Conservation (phyloP, 2,329 filamentous ascomycete species). For the Apiospora rasikravindrae region DNA sequence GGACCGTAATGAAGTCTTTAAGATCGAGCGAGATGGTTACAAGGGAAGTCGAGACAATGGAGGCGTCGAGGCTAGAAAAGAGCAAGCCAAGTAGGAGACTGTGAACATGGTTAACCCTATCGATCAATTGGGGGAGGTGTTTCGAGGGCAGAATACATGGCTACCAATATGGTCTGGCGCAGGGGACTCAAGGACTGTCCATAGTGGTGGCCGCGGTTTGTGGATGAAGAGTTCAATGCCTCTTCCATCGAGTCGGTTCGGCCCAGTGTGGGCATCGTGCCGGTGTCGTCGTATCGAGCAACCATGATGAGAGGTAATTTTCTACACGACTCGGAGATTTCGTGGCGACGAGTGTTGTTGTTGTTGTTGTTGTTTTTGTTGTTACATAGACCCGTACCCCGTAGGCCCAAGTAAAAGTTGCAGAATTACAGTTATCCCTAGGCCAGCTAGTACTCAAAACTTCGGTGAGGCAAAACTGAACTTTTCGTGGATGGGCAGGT, state of each 20-base stretch:
- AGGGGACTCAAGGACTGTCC: slow-evolving; percentile 26
- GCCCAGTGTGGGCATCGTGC: not conserved
- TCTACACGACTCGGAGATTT: not conserved
- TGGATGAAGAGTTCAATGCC: not conserved
- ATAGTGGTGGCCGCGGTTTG: slow-evolving; percentile 16
- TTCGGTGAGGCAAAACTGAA: not conserved
- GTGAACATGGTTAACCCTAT: slow-evolving; percentile 37
- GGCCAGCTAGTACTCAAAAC: not conserved
- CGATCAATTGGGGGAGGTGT: slow-evolving; percentile 30
- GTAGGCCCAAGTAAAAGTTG: not conserved
- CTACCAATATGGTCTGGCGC: slow-evolving; percentile 41
- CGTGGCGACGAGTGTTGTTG: not conserved
- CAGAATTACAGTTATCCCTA: not conserved
- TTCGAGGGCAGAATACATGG: slow-evolving; percentile 38
- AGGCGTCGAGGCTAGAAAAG: slow-evolving; percentile 62
- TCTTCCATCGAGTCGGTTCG: slow-evolving; percentile 22
- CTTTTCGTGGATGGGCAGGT: not conserved
- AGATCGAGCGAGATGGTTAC: slow-evolving; percentile 61
- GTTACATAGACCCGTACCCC: not conserved
- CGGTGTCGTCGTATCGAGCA: slow-evolving; percentile 4
- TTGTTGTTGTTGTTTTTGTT: not conserved
- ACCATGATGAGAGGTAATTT: not conserved
- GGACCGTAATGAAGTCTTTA: slow-evolving; percentile 54
- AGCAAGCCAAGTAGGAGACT: slow-evolving; percentile 59
- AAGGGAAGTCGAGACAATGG: slow-evolving; percentile 63